A percentile compares a stretch with the other conserved stretches of the same genome.
phyloP scores from a whole-genome alignment of 163 green algal species.

The Scenedesmus sp. region DNA sequence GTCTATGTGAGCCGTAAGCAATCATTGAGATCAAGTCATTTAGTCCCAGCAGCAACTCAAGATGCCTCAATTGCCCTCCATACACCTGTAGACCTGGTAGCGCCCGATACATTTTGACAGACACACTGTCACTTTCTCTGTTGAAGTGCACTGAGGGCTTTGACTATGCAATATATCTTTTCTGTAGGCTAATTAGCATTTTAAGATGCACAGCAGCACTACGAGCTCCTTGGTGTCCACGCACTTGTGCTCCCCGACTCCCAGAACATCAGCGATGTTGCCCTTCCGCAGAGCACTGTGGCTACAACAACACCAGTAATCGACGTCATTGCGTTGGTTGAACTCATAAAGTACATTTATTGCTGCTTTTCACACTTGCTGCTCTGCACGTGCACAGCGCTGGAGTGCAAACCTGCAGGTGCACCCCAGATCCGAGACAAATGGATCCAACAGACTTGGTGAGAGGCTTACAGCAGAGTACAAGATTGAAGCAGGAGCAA shows the following conservation, averaged over 20 bases:
- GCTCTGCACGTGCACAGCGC: not conserved
- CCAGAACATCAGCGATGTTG: not conserved
- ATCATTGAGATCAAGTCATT: not conserved
- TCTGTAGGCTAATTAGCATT: too few species aligned
- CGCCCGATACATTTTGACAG: not conserved
- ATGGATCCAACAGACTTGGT: conserved; percentile 3
- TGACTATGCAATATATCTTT: too few species aligned
- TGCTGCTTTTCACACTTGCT: not conserved
- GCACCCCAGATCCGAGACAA: not conserved
- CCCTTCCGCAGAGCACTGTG: too few species aligned
- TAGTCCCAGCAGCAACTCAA: not conserved
- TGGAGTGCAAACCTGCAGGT: not conserved
- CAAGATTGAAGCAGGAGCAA: not conserved
- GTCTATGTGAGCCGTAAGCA: not conserved
- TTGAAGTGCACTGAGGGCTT: not conserved
- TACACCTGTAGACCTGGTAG: not conserved
- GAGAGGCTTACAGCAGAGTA: not conserved
- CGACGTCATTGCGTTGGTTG: too few species aligned
- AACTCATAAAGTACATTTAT: too few species aligned
- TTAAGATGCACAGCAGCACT: not conserved
- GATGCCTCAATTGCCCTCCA: not conserved
- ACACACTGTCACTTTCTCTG: not conserved
- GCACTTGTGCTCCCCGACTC: not conserved
- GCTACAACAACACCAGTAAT: not conserved
- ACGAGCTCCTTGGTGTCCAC: not conserved